Base-by-base conservation (phyloP, 306 rosid genomes). In the Quercus ilex region DNA sequence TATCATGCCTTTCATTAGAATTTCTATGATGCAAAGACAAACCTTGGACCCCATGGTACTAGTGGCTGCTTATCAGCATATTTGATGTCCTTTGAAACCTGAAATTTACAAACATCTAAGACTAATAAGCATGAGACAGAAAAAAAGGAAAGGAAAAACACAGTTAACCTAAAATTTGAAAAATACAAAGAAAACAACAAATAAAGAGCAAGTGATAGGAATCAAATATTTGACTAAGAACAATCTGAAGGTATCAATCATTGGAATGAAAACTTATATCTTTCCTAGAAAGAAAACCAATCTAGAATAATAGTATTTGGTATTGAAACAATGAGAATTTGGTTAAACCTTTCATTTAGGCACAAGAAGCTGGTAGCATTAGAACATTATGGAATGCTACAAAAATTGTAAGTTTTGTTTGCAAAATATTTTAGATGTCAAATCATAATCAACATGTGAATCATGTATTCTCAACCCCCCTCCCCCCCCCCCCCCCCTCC, bases 1-100 rank as follows among this genome's bases (percentile, higher is more conserved):
- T 4, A 68, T 68, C 52, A 19, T 68, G 72, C 8, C 72, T 18
- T 13, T 59, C 64, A 59, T 38, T n/a, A 35, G 20, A 35, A 85
- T 77, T 77, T 76, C 73, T 23, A 78, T 65, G 57, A 81, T 51
- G 73, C 59, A 74, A 78, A 74, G 73, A 71, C 83, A 75, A 80
- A 95, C 99, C 99, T 92, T 83, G 99, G 99, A 23, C 99, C 99
- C 99, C 99, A 95, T 71, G 99, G 97, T 35, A 95, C 82, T 81
- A 95, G 82, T 81, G 97, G 98, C 87, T 90, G 98, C 87, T 91
- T 95, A 87, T 95, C 99, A 2, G 99, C 99, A 79, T 91, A 95
- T 85, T 91, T 95, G 75, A 95, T 89, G 84, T 93, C 99, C 86
- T 95, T 95, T 35, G 99, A 95, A 85, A 95, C 97, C 99, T 93